phyloP scores from a whole-genome alignment of 2,329 filamentous ascomycete species.

The Uncinocarpus reesii region DNA sequence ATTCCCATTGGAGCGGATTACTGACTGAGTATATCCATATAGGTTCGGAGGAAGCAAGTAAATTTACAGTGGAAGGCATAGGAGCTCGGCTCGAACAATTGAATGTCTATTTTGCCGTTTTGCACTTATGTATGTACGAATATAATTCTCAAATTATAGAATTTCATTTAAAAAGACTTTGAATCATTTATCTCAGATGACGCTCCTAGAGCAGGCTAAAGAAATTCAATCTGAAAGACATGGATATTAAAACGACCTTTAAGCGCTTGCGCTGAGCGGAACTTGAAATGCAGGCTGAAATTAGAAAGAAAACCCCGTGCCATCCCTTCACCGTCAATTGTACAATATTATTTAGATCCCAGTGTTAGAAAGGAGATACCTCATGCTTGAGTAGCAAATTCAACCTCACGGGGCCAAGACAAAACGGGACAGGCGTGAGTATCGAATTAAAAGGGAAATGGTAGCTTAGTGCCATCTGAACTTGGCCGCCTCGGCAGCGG shows the following conservation, averaged over 20 bases:
- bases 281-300: too few species aligned
- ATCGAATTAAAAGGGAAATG: not conserved
- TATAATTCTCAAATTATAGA: not conserved
- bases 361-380: too few species aligned
- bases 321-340: too few species aligned
- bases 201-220: not conserved
- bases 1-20: not conserved
- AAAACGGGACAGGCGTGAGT: not conserved
- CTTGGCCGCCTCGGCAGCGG: not conserved
- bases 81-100: not conserved
- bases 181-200: not conserved
- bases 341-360: too few species aligned
- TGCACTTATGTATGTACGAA: not conserved
- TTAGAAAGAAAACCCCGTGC: too few species aligned
- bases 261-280: too few species aligned
- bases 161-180: not conserved
- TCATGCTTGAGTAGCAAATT: too few species aligned
- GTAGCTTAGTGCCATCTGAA: slow-evolving; percentile 8
- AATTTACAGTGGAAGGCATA: slow-evolving; percentile 25
- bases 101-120: not conserved
- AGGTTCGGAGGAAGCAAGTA: slow-evolving; percentile 44
- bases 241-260: too few species aligned
- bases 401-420: too few species aligned
- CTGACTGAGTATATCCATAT: not conserved
- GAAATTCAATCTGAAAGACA: too few species aligned